phyloP scores from a whole-genome alignment of 306 rosid genomes.

The Inga leiocalycina region DNA sequence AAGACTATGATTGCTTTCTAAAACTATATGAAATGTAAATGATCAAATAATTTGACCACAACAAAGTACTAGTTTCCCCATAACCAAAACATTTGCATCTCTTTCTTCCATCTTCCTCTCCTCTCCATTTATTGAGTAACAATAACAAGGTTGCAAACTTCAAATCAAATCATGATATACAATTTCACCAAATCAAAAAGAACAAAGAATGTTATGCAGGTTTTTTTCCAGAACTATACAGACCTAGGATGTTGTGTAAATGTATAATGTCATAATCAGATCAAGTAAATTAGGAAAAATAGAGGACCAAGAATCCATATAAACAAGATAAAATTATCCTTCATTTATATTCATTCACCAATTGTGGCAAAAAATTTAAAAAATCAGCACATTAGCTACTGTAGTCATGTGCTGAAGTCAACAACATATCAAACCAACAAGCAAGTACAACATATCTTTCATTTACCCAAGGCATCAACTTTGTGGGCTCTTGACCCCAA shows the following conservation, averaged over 20 bases:
- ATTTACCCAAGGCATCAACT: constrained; percentile 95
- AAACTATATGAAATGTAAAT: not conserved
- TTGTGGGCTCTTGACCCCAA: constrained; percentile 87
- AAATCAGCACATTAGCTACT: not conserved
- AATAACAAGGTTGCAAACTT: not conserved
- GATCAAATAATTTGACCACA: not conserved
- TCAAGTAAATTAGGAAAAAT: not conserved
- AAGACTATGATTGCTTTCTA: not conserved
- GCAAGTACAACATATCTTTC: constrained; percentile 11
- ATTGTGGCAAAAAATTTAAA: not conserved
- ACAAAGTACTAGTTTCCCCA: not conserved
- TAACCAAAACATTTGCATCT: not conserved
- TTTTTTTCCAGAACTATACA: not conserved
- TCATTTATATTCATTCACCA: not conserved
- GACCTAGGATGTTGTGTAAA: not conserved
- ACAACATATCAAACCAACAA: not conserved
- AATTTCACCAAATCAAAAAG: not conserved
- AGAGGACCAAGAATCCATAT: not conserved
- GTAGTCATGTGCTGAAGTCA: constrained; percentile 10
- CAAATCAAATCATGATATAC: not conserved
- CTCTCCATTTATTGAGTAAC: not conserved
- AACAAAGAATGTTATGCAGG: not conserved
- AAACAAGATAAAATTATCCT: not conserved
- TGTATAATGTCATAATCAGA: not conserved
- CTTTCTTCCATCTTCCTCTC: not conserved